These are phyloP conservation scores for Zygotorulaspora mrakii DNA, from an alignment of 1,139 yeast species.

Conservation along the genomic window DNA sequence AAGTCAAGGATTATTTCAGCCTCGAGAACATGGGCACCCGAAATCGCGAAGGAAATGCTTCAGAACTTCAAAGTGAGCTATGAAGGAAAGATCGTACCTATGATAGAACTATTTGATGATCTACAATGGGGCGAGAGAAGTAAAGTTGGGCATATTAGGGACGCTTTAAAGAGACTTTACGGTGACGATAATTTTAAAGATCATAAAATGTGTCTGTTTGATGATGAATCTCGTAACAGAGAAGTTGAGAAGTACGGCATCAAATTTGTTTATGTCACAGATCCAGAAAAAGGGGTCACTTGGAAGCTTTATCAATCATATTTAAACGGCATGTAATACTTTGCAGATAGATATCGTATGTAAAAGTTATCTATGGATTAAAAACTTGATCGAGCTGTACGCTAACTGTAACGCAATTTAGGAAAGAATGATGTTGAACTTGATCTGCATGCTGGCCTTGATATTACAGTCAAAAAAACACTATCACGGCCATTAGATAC, in stretches of 20 bases:
- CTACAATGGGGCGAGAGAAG: conserved; percentile 62
- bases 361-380: too few relatives aligned
- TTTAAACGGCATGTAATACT: conserved; percentile 9
- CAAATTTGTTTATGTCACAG: conserved; percentile 42
- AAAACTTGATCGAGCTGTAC: too few relatives aligned
- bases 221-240: conserved; percentile 55
- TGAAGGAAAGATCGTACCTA: conserved; percentile 30
- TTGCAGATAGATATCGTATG: background rate
- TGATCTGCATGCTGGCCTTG: too few relatives aligned
- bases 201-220: conserved; percentile 50
- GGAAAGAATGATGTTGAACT: too few relatives aligned
- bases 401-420: too few relatives aligned
- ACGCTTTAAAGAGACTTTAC: conserved; percentile 42
- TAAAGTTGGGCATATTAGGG: conserved; percentile 48
- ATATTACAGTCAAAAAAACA: too few relatives aligned
- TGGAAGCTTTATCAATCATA: conserved; percentile 35
- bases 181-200: conserved; percentile 37
- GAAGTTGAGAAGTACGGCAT: conserved; percentile 54
- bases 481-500: too few relatives aligned
- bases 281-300: conserved; percentile 34
- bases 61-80: conserved; percentile 42
- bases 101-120: conserved; percentile 41
- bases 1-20: conserved; percentile 51
- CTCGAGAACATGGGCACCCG: conserved; percentile 59
- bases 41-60: conserved; percentile 50